Base-by-base conservation (phyloP, 768 basidiomycete genomes). In the Scleroderma citrinum region DNA sequence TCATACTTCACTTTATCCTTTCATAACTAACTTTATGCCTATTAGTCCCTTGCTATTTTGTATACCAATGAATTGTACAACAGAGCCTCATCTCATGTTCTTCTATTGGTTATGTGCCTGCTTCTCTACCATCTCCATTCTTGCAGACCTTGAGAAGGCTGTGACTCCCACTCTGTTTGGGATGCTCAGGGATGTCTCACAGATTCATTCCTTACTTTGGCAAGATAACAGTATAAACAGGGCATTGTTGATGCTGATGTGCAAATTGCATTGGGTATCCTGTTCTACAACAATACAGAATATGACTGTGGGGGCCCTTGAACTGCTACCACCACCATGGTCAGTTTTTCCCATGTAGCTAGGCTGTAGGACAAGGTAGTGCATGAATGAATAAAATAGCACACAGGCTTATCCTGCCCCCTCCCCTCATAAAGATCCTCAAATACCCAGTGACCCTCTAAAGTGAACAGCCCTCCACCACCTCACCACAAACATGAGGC, bases 11-110 rank as follows among this genome's bases (percentile, higher is more conserved):
- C n/a, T n/a, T n/a, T n/a, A n/a, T n/a, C n/a, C n/a, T 42, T 44
- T 44, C 26, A 20, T 17, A 31, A 51, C 59, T 61, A 23, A 62
- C 19, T 12, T 8, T 44, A 23, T 30, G 36, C 30, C 17, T 35
- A n/a, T n/a, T n/a, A 97, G 94, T 92, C 92, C 6, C 78, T 97
- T 30, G 93, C 95, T 1, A 92, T 97, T 54, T 92, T 92, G 8
- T 98, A 90, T 66, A 95, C 94, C 29, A 99, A 98, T 59, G 95
- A 98, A 69, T 81, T 81, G 0, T 87, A 84, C 57, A 94, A 98
- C 58, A 76, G 87, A 11, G 93, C 84, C 7, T 87, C 82, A 95
- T 61, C 71, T 82, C 0, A 89, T 85, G 73, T 77, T 99, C 14
- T 77, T 94, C 43, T 85, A 85, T 29, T 97, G 92, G 89, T 72